Evolutionary conservation across 164 flowering plant species (phyloP).

Genomic region (Akebia trifoliata): DNA sequence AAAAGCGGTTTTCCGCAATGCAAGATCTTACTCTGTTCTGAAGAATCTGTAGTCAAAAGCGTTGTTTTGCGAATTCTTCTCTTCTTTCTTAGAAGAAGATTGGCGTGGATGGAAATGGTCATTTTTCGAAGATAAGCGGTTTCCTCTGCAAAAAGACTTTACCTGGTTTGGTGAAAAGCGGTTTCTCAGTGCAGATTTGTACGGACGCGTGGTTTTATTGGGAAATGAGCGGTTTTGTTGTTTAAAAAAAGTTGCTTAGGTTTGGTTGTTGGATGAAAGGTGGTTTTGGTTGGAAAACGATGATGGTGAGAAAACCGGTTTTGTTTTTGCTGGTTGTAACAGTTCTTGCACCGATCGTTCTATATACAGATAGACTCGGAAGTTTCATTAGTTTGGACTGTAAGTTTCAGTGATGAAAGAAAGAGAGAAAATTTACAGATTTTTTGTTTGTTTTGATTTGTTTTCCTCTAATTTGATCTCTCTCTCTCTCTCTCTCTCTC

Average conservation of each 20-base stretch:
- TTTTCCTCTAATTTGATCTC: slow-evolving; percentile 1
- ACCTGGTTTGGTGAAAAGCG: not conserved
- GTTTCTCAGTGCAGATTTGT: slow-evolving; percentile 4
- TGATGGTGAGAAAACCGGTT: slow-evolving; percentile 54
- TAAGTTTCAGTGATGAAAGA: slow-evolving; percentile 15
- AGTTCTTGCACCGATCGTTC: slow-evolving; percentile 72
- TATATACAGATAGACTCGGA: slow-evolving; percentile 64
- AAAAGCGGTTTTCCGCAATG: slow-evolving; percentile 12
- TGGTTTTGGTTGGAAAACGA: slow-evolving; percentile 9
- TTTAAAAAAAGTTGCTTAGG: not conserved
- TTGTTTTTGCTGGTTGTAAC: slow-evolving; percentile 55
- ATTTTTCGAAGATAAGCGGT: slow-evolving; percentile 4
- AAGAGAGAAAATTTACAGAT: not conserved
- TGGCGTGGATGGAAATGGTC: not conserved
- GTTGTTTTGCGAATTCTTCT: not conserved
- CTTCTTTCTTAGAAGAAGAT: not conserved
- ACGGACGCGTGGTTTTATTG: slow-evolving; percentile 7
- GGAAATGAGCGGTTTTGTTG: slow-evolving; percentile 8
- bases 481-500: not conserved
- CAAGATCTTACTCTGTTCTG: not conserved
- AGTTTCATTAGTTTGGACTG: slow-evolving; percentile 36
- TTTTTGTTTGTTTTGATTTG: not conserved
- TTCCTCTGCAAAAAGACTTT: no score
- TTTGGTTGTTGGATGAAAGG: slow-evolving; percentile 3
- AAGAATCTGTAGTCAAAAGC: not conserved